These are phyloP conservation scores for Myriosclerotinia curreyana DNA, from an alignment of 2,329 filamentous ascomycete genomes.

Conservation along the genomic window DNA sequence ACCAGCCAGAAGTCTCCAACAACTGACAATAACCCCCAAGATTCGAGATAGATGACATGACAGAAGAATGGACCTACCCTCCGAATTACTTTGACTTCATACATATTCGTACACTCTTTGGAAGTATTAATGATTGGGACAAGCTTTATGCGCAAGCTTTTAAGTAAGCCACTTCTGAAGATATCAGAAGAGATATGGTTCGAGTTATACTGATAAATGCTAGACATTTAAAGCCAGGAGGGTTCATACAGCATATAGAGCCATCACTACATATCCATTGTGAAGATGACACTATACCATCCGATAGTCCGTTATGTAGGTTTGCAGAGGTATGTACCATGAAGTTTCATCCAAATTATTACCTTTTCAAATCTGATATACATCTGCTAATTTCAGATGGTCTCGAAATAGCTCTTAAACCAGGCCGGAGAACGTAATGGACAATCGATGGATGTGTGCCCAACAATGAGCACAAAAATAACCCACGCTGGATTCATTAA, in stretches of 20 bases:
- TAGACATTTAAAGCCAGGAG: constrained; percentile 41
- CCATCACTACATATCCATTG: constrained; percentile 36
- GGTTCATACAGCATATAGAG: constrained; percentile 40
- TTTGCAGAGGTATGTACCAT: constrained; percentile 40
- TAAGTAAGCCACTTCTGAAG: constrained; percentile 40
- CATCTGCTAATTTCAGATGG: constrained; percentile 5
- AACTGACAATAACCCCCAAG: constrained; percentile 34
- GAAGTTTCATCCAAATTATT: constrained; percentile 2
- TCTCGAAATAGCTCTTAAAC: constrained; percentile 40
- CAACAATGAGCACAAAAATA: constrained; percentile 32
- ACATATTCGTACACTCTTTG: constrained; percentile 56
- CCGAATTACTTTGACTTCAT: constrained; percentile 57
- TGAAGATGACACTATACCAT: constrained; percentile 48
- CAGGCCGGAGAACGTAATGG: constrained; percentile 42
- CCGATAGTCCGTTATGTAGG: constrained; percentile 41
- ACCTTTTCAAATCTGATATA: neutral
- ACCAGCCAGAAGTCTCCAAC: neutral
- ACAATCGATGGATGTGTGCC: constrained; percentile 40
- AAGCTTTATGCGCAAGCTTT: constrained; percentile 51
- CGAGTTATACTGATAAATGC: neutral
- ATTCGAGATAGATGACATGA: constrained; percentile 63
- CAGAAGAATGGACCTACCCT: constrained; percentile 43
- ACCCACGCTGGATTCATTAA: constrained; percentile 38
- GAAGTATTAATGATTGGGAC: constrained; percentile 55
- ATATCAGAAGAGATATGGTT: neutral